Conservation (phyloP, 805 yeast genomes). For the Ogataea naganishii region DNA sequence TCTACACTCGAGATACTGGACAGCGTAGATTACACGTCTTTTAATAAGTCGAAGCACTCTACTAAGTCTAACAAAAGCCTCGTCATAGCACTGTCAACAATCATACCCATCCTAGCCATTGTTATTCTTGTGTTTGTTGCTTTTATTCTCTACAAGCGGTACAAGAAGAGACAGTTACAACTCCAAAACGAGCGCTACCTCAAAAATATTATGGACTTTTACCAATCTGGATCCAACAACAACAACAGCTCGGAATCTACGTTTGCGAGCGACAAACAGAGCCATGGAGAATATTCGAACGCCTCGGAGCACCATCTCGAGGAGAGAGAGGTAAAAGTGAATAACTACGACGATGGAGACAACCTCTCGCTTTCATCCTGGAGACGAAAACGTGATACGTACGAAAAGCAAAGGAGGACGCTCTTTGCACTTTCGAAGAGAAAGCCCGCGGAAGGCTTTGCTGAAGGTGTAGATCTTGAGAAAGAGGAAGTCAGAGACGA, state of each 20-base stretch:
- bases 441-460: neutral
- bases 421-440: neutral
- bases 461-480: neutral
- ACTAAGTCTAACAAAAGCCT: conserved; percentile 16
- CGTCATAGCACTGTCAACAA: conserved; percentile 37
- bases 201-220: conserved; percentile 23
- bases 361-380: conserved; percentile 43
- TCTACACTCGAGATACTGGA: conserved; percentile 25
- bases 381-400: conserved; percentile 41
- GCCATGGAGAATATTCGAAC: conserved; percentile 8
- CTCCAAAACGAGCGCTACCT: conserved; percentile 19
- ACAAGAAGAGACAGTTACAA: conserved; percentile 17
- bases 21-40: conserved; percentile 21
- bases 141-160: conserved; percentile 18
- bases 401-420: conserved; percentile 17
- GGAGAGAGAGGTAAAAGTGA: conserved; percentile 17
- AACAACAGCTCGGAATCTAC: conserved; percentile 5
- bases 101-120: conserved; percentile 32
- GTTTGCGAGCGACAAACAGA: conserved; percentile 14
- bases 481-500: no score
- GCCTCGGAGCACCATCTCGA: conserved; percentile 5
- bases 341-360: conserved; percentile 28
- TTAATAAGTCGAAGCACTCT: conserved; percentile 6
- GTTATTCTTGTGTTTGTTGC: conserved; percentile 24
- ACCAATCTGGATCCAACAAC: conserved; percentile 13